Conservation (phyloP, 164 flowering plant genomes). For the Berberis thunbergii region DNA sequence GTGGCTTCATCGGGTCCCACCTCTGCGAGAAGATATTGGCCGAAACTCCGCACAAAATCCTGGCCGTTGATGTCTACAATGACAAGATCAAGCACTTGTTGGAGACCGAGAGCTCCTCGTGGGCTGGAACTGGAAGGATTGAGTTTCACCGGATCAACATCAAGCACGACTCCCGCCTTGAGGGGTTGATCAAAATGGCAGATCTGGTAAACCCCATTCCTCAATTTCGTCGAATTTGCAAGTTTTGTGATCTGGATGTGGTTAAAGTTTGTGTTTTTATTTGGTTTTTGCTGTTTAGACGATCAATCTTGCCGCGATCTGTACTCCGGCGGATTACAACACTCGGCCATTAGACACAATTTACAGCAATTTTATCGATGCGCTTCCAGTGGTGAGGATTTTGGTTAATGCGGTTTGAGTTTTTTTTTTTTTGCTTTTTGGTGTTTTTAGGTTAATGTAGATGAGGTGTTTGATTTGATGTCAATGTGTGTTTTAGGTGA, state of each 20-base stretch:
- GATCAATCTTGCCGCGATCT: constrained; percentile 77
- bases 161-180: constrained; percentile 92
- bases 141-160: constrained; percentile 93
- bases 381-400: constrained; percentile 67
- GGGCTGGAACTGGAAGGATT: constrained; percentile 64
- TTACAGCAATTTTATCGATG: constrained; percentile 82
- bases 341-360: constrained; percentile 79
- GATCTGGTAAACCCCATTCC: constrained; percentile 61
- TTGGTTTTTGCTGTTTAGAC: constrained; percentile 31
- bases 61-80: constrained; percentile 27
- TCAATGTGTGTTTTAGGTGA: constrained; percentile 39
- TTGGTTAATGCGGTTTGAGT: neutral
- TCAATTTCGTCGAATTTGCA: neutral
- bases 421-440: neutral
- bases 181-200: constrained; percentile 90
- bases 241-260: neutral
- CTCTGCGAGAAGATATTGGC: constrained; percentile 30
- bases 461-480: constrained; percentile 5
- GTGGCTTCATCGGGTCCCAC: constrained; percentile 35
- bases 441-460: constrained; percentile 2
- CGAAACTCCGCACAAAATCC: constrained; percentile 22
- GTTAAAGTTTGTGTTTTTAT: neutral
- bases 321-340: constrained; percentile 84
- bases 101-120: constrained; percentile 23
- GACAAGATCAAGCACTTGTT: constrained; percentile 32